A percentile compares a stretch with the other conserved stretches of the same genome.
Conservation (phyloP, 225 moss, liverwort and hornwort genomes). For the Sphagnum tenellum region DNA sequence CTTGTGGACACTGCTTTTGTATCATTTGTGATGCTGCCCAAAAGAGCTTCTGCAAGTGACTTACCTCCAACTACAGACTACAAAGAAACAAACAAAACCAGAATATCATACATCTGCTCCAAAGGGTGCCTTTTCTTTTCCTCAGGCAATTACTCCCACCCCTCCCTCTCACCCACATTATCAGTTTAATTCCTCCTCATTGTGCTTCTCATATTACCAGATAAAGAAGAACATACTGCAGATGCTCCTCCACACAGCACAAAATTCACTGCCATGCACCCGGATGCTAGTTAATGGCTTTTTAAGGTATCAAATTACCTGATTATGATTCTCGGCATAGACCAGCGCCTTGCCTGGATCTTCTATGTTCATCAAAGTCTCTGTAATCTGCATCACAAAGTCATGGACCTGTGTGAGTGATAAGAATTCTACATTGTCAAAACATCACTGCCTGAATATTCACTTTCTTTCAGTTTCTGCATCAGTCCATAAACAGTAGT, state of each 20-base stretch:
- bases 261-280: not conserved
- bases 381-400: constrained; percentile 46
- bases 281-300: not conserved
- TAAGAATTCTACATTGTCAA: too few relatives aligned
- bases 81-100: not conserved
- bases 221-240: not conserved
- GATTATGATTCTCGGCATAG: constrained; percentile 88
- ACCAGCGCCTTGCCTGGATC: constrained; percentile 43
- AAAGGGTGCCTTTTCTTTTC: too few relatives aligned
- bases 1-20: constrained; percentile 1
- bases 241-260: not conserved
- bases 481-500: too few relatives aligned
- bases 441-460: too few relatives aligned
- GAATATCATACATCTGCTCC: not conserved
- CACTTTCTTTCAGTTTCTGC: too few relatives aligned
- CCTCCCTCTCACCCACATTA: too few relatives aligned
- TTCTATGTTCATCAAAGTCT: constrained; percentile 49
- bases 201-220: not conserved
- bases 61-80: constrained; percentile 76
- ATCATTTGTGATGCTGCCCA: constrained; percentile 20
- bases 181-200: too few relatives aligned
- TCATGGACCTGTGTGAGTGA: too few relatives aligned
- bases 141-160: too few relatives aligned
- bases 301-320: constrained; percentile 29
- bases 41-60: constrained; percentile 76